phyloP scores from a whole-genome alignment of 495 filamentous ascomycete genomes.

The Xylaria intraflava region DNA sequence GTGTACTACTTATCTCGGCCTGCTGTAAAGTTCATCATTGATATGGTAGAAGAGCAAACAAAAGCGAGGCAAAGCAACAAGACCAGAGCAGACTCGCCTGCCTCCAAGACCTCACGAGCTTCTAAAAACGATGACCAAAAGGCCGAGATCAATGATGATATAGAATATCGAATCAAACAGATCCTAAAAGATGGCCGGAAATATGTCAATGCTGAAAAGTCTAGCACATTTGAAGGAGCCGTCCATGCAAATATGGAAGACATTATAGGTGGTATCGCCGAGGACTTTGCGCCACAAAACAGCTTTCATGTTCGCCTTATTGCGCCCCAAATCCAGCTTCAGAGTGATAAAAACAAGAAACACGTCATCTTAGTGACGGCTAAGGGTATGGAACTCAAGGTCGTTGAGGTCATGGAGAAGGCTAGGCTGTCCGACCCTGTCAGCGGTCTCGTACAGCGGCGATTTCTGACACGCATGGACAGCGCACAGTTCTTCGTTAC shows the following conservation, averaged over 20 bases:
- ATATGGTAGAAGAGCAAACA: slow-evolving; percentile 91
- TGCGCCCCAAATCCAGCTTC: slow-evolving; percentile 92
- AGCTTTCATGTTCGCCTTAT: slow-evolving; percentile 92
- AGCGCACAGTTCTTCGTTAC: slow-evolving; percentile 97
- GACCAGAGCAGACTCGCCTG: slow-evolving; percentile 28
- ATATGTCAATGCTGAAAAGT: slow-evolving; percentile 63
- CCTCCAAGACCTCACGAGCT: slow-evolving; percentile 18
- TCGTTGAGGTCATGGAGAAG: slow-evolving; percentile 96
- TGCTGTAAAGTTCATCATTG: slow-evolving; percentile 95
- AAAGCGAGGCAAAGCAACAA: slow-evolving; percentile 50
- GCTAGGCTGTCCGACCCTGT: slow-evolving; percentile 86
- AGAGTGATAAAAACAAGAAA: slow-evolving; percentile 95
- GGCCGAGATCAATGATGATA: slow-evolving; percentile 45
- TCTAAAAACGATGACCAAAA: slow-evolving; percentile 29
- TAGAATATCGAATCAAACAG: slow-evolving; percentile 82
- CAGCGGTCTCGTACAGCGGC: slow-evolving; percentile 87
- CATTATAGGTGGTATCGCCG: slow-evolving; percentile 66
- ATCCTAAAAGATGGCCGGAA: slow-evolving; percentile 78
- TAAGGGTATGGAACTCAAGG: slow-evolving; percentile 94
- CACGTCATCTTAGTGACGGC: slow-evolving; percentile 88
- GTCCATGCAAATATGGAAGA: slow-evolving; percentile 46
- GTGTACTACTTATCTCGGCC: slow-evolving; percentile 95
- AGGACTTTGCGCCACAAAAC: slow-evolving; percentile 90
- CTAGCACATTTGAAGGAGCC: slow-evolving; percentile 22
- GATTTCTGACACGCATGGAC: slow-evolving; percentile 90